Conservation (phyloP, 306 rosid species). For the Purshia tridentata region DNA sequence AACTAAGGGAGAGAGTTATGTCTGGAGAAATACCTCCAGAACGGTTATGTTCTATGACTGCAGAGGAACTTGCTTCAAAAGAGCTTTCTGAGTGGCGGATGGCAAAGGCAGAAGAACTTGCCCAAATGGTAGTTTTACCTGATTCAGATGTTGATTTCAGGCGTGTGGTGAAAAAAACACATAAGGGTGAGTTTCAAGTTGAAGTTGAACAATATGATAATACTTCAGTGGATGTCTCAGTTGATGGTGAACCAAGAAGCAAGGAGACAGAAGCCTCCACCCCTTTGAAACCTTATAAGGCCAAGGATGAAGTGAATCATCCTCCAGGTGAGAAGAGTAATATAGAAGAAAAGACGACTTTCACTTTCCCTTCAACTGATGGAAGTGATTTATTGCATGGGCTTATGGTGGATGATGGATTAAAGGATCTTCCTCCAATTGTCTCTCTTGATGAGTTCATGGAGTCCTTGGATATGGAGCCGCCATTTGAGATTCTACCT, state of each 20-base stretch:
- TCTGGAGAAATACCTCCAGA: slow-evolving; percentile 77
- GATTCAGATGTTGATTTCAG: slow-evolving; percentile 81
- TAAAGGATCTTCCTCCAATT: slow-evolving; percentile 84
- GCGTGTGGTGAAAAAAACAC: slow-evolving; percentile 90
- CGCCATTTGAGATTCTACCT: slow-evolving; percentile 67
- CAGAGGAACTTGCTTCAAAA: slow-evolving; percentile 98
- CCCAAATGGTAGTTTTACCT: slow-evolving; percentile 91
- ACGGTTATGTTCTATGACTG: slow-evolving; percentile 86
- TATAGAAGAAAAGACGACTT: slow-evolving; percentile 33
- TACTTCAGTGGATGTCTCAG: slow-evolving; percentile 54
- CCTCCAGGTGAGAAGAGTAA: slow-evolving; percentile 38
- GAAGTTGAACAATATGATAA: slow-evolving; percentile 79
- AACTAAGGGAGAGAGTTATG: slow-evolving; percentile 88
- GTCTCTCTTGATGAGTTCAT: slow-evolving; percentile 93
- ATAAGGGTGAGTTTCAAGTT: slow-evolving; percentile 80
- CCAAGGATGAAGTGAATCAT: slow-evolving; percentile 28
- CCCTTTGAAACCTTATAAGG: slow-evolving; percentile 36
- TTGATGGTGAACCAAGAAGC: slow-evolving; percentile 41
- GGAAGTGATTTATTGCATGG: slow-evolving; percentile 74
- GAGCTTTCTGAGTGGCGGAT: slow-evolving; percentile 98
- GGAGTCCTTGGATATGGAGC: slow-evolving; percentile 81
- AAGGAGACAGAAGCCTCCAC: slow-evolving; percentile 38
- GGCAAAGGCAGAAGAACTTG: slow-evolving; percentile 99
- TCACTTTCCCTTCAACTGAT: slow-evolving; percentile 63
- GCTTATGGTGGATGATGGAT: slow-evolving; percentile 71